A percentile compares a stretch with the other conserved stretches of the same genome.
phyloP scores from a whole-genome alignment of 805 yeast species.

The Hermanozyma aechmeae region DNA sequence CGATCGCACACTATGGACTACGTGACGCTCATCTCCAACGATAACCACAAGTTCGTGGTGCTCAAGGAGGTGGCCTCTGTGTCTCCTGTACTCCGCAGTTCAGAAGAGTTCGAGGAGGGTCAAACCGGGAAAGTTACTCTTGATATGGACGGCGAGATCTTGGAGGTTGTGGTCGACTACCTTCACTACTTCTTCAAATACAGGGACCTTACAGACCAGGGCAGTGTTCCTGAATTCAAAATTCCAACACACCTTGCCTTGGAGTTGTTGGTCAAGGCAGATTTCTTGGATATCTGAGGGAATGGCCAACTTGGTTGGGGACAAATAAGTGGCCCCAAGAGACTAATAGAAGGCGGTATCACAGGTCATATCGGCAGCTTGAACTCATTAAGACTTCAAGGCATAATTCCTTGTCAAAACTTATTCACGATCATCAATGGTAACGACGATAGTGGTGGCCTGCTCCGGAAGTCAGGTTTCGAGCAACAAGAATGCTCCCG shows the following conservation, averaged over 20 bases:
- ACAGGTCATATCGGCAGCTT: too few species aligned
- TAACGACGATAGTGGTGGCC: too few species aligned
- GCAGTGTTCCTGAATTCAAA: conserved; percentile 74
- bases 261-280: conserved; percentile 88
- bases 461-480: too few species aligned
- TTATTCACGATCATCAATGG: too few species aligned
- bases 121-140: conserved; percentile 44
- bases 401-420: too few species aligned
- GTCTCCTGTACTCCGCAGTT: conserved; percentile 48
- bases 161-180: conserved; percentile 80
- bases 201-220: conserved; percentile 38
- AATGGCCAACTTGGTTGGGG: too few species aligned
- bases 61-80: conserved; percentile 69
- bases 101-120: conserved; percentile 49
- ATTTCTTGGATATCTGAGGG: conserved; percentile 57
- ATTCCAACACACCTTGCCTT: conserved; percentile 92
- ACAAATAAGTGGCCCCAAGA: too few species aligned
- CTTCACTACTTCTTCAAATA: conserved; percentile 67
- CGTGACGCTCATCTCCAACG: conserved; percentile 67
- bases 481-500: too few species aligned
- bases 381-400: too few species aligned
- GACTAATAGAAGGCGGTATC: too few species aligned
- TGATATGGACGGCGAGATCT: conserved; percentile 61
- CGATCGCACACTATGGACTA: conserved; percentile 18
- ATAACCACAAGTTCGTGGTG: conserved; percentile 54